Evolutionary conservation across 1,284 basidiomycete species (phyloP).

Genomic region (Cyathus pygmaeus): DNA sequence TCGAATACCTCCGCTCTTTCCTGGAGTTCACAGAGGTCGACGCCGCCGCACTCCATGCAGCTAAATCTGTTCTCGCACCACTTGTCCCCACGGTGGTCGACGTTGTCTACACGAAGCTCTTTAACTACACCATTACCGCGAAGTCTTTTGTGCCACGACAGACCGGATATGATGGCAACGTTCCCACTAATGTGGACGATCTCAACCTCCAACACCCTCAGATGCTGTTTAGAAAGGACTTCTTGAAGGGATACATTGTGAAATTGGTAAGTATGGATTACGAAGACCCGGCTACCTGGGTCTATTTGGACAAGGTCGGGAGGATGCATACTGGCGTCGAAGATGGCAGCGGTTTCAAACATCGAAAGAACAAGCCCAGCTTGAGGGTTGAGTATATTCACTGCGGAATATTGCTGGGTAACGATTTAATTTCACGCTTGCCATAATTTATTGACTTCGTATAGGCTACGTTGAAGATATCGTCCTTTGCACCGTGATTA

Average conservation of each 20-base stretch:
- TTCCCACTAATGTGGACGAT: not conserved
- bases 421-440: no score
- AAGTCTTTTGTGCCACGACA: not conserved
- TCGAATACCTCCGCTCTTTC: not conserved
- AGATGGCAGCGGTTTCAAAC: not conserved
- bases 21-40: not conserved
- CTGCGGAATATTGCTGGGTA: not conserved
- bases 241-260: not conserved
- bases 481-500: not conserved
- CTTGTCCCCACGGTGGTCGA: not conserved
- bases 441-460: not conserved
- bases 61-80: not conserved
- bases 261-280: not conserved
- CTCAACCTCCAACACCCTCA: not conserved
- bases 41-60: not conserved
- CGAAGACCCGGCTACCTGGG: not conserved
- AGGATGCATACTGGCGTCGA: not conserved
- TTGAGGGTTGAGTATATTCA: not conserved
- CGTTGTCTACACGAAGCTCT: not conserved
- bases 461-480: not conserved
- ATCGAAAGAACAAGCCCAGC: not conserved
- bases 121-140: not conserved
- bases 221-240: not conserved
- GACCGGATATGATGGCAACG: not conserved
- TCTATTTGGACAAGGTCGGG: not conserved